Conservation (phyloP, 2,329 filamentous ascomycete genomes). For the Aspergillus sp. region DNA sequence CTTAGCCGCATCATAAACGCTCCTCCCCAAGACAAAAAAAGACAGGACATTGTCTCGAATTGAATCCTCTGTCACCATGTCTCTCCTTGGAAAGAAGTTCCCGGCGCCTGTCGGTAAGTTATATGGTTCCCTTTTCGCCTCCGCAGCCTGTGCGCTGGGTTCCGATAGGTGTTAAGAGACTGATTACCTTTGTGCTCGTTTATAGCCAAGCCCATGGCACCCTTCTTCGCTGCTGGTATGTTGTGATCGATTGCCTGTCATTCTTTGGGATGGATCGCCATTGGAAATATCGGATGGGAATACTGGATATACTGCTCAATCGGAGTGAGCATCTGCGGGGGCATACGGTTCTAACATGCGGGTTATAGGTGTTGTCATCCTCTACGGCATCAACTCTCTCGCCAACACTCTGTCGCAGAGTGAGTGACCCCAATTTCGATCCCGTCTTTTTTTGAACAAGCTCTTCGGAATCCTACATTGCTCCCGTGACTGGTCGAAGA, state of each 20-base stretch:
- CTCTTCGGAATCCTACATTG: neutral
- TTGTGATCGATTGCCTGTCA: constrained; percentile 14
- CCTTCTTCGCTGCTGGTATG: constrained; percentile 93
- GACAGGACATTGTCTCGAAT: constrained; percentile 11
- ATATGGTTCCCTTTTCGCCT: constrained; percentile 4
- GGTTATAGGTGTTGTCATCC: constrained; percentile 66
- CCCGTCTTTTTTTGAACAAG: neutral
- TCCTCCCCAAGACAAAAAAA: constrained; percentile 17
- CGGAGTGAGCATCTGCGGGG: neutral
- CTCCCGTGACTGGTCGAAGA: constrained; percentile 14
- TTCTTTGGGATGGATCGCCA: neutral
- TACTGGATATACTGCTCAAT: neutral
- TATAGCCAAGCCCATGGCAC: constrained; percentile 80
- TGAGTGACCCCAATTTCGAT: constrained; percentile 45
- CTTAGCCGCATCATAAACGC: constrained; percentile 17
- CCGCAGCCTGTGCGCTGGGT: neutral
- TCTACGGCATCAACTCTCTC: constrained; percentile 84
- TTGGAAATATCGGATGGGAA: neutral
- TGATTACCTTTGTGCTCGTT: constrained; percentile 9
- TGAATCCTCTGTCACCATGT: constrained; percentile 54
- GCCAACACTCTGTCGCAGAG: constrained; percentile 70
- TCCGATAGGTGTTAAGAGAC: constrained; percentile 20
- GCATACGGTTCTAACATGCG: constrained; percentile 19
- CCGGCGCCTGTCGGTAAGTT: constrained; percentile 68
- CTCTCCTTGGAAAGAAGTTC: constrained; percentile 80